Evolutionary conservation across 192 early-diverging fungal species (phyloP).

Genomic region (Cladochytrium replicatum): DNA sequence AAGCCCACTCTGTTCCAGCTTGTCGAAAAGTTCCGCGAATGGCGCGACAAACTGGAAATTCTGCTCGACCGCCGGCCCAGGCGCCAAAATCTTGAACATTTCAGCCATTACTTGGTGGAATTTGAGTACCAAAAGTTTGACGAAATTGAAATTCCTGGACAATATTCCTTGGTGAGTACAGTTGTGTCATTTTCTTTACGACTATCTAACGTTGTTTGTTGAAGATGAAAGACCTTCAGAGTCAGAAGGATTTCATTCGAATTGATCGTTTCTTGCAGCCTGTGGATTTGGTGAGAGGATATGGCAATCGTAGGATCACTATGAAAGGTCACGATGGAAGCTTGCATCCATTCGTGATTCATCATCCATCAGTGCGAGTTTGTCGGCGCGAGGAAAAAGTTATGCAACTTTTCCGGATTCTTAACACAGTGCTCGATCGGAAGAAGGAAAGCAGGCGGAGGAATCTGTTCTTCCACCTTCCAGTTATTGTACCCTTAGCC

Average conservation of each 20-base stretch:
- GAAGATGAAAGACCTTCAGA: slow-evolving; percentile 53
- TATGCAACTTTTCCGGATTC: slow-evolving; percentile 85
- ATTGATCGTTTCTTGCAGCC: slow-evolving; percentile 93
- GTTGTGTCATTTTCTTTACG: slow-evolving; percentile 1
- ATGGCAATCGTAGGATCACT: slow-evolving; percentile 63
- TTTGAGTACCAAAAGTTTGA: slow-evolving; percentile 99
- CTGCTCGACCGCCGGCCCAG: slow-evolving; percentile 74
- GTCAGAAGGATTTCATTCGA: slow-evolving; percentile 81
- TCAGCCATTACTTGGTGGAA: slow-evolving; percentile 87
- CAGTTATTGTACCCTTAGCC: slow-evolving; percentile 85
- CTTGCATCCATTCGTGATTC: slow-evolving; percentile 83
- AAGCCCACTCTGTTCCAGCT: slow-evolving; percentile 78
- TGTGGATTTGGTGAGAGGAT: slow-evolving; percentile 72
- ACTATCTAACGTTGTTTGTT: slow-evolving; percentile 1
- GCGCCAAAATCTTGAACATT: slow-evolving; percentile 73
- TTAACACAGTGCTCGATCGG: slow-evolving; percentile 78
- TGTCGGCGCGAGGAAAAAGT: slow-evolving; percentile 92
- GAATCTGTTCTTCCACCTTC: slow-evolving; percentile 74
- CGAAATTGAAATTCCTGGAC: slow-evolving; percentile 97
- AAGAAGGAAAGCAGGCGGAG: slow-evolving; percentile 72
- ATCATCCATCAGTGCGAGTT: slow-evolving; percentile 83
- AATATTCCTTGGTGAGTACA: slow-evolving; percentile 70
- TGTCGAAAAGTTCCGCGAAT: slow-evolving; percentile 76
- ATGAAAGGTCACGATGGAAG: slow-evolving; percentile 89
- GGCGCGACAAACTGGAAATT: slow-evolving; percentile 88